These are phyloP conservation scores for Cucurbitaria berberidis DNA, from an alignment of 2,329 filamentous ascomycete genomes.

Conservation along the genomic window DNA sequence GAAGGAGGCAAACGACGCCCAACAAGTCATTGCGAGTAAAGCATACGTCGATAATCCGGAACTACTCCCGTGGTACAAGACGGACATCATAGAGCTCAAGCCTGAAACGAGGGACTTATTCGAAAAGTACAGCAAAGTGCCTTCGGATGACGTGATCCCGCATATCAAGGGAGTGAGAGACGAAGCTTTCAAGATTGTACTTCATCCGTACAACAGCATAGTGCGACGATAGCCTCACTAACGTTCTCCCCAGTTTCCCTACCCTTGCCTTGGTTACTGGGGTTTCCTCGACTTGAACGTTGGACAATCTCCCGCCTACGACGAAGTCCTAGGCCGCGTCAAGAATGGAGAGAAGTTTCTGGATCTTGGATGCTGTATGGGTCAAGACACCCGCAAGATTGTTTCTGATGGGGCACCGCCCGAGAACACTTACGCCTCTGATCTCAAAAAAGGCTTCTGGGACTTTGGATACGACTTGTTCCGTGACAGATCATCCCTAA, in stretches of 20 bases:
- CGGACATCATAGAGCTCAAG: slow-evolving; percentile 37
- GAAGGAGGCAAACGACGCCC: slow-evolving; percentile 13
- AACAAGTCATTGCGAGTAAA: slow-evolving; percentile 23
- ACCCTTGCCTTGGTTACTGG: slow-evolving; percentile 47
- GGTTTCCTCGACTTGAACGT: slow-evolving; percentile 46
- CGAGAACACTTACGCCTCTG: slow-evolving; percentile 49
- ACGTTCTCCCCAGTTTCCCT: slow-evolving; percentile 34
- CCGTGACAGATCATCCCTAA: slow-evolving; percentile 48
- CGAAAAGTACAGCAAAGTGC: slow-evolving; percentile 49
- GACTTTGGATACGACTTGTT: slow-evolving; percentile 58
- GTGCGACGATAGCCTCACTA: background rate
- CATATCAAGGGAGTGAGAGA: slow-evolving; percentile 47
- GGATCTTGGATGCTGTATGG: slow-evolving; percentile 54
- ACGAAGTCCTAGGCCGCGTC: slow-evolving; percentile 43
- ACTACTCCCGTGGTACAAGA: slow-evolving; percentile 40
- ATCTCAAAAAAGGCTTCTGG: slow-evolving; percentile 55
- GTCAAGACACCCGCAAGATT: slow-evolving; percentile 55
- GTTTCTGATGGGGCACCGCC: slow-evolving; percentile 51
- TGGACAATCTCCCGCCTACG: slow-evolving; percentile 31
- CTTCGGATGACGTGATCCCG: slow-evolving; percentile 40
- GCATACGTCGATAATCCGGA: slow-evolving; percentile 27
- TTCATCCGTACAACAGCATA: slow-evolving; percentile 1
- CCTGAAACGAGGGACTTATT: slow-evolving; percentile 43
- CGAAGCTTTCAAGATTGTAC: slow-evolving; percentile 40
- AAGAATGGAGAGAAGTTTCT: slow-evolving; percentile 46